Evolutionary conservation across 208 protist genomes (phyloP).

Genomic region (Leishmania major): DNA sequence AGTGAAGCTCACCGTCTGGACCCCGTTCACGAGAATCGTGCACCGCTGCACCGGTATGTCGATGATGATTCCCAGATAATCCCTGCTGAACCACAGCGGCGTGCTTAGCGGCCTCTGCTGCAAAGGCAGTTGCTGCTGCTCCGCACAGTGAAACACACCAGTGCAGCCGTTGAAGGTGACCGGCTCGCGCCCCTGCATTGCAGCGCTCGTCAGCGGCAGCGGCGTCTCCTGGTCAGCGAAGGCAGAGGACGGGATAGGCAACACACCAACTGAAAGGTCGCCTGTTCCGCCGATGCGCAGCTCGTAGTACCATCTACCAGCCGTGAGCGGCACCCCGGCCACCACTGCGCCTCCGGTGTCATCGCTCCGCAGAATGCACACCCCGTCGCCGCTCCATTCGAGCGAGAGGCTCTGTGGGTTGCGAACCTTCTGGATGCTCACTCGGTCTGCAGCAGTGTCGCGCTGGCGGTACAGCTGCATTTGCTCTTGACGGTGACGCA

Average conservation of each 20-base stretch:
- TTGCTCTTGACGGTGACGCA: conserved; percentile 66
- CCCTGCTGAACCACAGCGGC: conserved; percentile 64
- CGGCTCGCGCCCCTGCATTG: conserved; percentile 31
- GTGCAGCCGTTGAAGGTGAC: conserved; percentile 82
- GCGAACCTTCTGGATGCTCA: conserved; percentile 63
- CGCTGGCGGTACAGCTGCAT: conserved; percentile 63
- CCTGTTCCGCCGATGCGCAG: conserved; percentile 63
- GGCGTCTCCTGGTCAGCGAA: conserved; percentile 18
- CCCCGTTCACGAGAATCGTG: conserved; percentile 77
- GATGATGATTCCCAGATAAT: conserved; percentile 85
- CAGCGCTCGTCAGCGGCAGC: conserved; percentile 19
- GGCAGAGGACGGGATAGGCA: conserved; percentile 31
- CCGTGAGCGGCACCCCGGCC: conserved; percentile 56
- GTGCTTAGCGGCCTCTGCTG: conserved; percentile 13
- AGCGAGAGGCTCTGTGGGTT: conserved; percentile 64
- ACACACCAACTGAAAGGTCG: conserved; percentile 76
- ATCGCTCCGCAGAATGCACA: conserved; percentile 64
- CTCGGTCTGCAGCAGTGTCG: conserved; percentile 50
- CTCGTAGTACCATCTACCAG: conserved; percentile 91
- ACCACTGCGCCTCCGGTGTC: conserved; percentile 47
- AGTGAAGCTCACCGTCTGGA: conserved; percentile 40
- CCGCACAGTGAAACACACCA: conserved; percentile 43
- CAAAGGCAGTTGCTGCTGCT: neutral
- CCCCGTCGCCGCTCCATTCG: conserved; percentile 75
- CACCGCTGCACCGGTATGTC: conserved; percentile 62